phyloP scores from a whole-genome alignment of 2,329 filamentous ascomycete genomes.

The Fusarium bulbicola region DNA sequence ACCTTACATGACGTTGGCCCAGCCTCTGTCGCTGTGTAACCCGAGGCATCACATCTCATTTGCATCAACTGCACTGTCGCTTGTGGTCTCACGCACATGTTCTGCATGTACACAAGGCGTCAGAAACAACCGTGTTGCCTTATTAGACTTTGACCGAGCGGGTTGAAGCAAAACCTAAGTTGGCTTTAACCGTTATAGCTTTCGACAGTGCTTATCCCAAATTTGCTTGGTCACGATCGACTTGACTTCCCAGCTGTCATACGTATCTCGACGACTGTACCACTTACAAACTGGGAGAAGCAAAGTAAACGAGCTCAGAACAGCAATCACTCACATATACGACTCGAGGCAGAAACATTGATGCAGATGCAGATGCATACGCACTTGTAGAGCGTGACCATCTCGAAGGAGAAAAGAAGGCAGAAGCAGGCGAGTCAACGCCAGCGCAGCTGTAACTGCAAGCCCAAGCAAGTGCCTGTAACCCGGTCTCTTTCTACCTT shows the following conservation, averaged over 20 bases:
- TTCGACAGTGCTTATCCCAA: conserved; percentile 1
- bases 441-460: conserved; percentile 22
- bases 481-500: conserved; percentile 11
- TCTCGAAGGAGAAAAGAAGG: not conserved
- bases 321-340: conserved; percentile 10
- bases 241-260: not conserved
- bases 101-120: conserved; percentile 19
- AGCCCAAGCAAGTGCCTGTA: conserved; percentile 8
- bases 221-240: not conserved
- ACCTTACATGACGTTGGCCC: conserved; percentile 32
- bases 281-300: conserved; percentile 19
- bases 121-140: conserved; percentile 33
- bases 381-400: conserved; percentile 6
- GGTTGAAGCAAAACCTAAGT: conserved; percentile 7
- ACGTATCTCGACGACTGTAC: not conserved
- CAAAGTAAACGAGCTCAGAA: conserved; percentile 10
- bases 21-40: conserved; percentile 30
- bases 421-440: conserved; percentile 28
- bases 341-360: conserved; percentile 14
- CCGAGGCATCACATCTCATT: conserved; percentile 32
- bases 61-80: conserved; percentile 14
- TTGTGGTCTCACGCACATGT: conserved; percentile 15
- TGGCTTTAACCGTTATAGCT: not conserved
- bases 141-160: conserved; percentile 17
- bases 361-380: conserved; percentile 24